Conservation (phyloP, 179 eudicot genomes). For the Kewa caespitosa region DNA sequence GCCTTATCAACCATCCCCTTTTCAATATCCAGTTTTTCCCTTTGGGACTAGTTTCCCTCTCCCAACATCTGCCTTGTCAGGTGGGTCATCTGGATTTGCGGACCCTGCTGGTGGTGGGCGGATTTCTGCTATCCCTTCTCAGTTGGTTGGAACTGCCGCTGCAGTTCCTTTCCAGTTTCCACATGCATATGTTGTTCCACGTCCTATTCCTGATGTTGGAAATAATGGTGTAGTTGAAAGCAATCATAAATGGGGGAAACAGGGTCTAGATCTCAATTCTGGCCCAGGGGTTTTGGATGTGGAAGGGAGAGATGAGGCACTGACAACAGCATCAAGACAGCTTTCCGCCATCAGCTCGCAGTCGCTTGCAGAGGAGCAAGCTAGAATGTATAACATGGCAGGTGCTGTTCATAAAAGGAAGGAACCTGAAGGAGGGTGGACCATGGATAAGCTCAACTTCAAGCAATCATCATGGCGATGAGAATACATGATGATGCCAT, state of each 20-base stretch:
- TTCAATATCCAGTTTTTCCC: constrained; percentile 48
- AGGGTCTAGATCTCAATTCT: constrained; percentile 49
- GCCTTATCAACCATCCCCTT: constrained; percentile 36
- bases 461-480: constrained; percentile 86
- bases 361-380: constrained; percentile 39
- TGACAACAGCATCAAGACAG: constrained; percentile 31
- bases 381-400: constrained; percentile 40
- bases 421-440: constrained; percentile 63
- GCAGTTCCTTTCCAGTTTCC: constrained; percentile 44
- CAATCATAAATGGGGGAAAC: constrained; percentile 42
- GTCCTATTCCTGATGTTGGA: constrained; percentile 34
- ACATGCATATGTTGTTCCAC: constrained; percentile 35
- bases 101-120: constrained; percentile 39
- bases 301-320: constrained; percentile 39
- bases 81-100: constrained; percentile 38
- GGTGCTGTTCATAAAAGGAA: constrained; percentile 41
- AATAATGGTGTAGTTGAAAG: constrained; percentile 36
- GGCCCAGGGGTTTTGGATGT: constrained; percentile 42
- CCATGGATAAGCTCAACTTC: constrained; percentile 53
- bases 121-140: constrained; percentile 38
- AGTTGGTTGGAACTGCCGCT: constrained; percentile 39
- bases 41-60: constrained; percentile 43
- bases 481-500: constrained; percentile 20
- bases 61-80: constrained; percentile 36
- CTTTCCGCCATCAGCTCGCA: constrained; percentile 30